Base-by-base conservation (phyloP, 176 grass and related monocot genomes). In the Pontederia paniculata region DNA sequence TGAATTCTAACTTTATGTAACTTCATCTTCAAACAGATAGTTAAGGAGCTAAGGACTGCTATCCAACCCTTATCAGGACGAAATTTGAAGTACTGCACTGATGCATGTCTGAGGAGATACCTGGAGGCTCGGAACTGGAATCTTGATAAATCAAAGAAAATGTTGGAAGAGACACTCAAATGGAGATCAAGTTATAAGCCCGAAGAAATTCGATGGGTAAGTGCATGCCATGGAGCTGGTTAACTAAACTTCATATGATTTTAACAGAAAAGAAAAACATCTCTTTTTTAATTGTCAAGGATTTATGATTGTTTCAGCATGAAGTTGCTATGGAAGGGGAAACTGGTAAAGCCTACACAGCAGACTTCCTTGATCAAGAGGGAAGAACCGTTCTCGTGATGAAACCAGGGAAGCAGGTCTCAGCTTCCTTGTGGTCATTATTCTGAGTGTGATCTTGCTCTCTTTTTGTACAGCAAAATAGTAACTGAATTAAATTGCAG, bases 151-250 rank as follows among this genome's bases (percentile, higher is more conserved):
- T 79, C 86, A 9, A 84, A 48, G 70, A 96, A 87, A 70, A 87
- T 90, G 91, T 77, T 97, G 21, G 80, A 84, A 70, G 91, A 97
- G 70, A 84, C 51, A 37, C 79, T 97, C 41, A 71, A 84, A 65
- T 97, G 91, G 91, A 80, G 91, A 74, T 64, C 56, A 56, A 74
- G 55, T 58, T 89, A 69, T 55, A 89, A 67, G 37, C 91, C 82
- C 11, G 77, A 97, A 21, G 91, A 81, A 66, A 90, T 90, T 60
- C 64, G 57, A 46, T 97, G 86, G 91, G 86, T 97, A 74, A 66
- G 67, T 62, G 3, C 28, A 37, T 37, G 31, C 17, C 51, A 61
- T 11, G 16, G 41, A n/a, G 17, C 21, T 57, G 50, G 9, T 45
- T 11, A 52, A 12, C 5, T n/a, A n/a, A n/a, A n/a, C 51, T 8